phyloP scores from a whole-genome alignment of 2,329 filamentous ascomycete species.

The Talaromyces sp. region DNA sequence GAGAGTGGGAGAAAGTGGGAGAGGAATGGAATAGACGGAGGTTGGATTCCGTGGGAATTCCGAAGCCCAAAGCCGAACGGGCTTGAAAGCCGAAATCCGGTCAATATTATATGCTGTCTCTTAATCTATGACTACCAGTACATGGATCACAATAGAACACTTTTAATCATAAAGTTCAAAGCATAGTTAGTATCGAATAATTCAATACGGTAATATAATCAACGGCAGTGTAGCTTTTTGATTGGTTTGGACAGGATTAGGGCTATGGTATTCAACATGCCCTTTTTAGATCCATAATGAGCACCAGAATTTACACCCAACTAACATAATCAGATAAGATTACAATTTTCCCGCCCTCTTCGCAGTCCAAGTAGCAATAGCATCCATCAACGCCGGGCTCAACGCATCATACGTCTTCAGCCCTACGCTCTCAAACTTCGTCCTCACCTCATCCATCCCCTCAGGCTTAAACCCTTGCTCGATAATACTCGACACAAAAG shows the following conservation, averaged over 20 bases:
- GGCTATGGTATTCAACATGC: background rate
- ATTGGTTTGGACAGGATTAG: background rate
- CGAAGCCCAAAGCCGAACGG: background rate
- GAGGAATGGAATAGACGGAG: background rate
- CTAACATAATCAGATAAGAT: background rate
- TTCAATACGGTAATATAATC: too few relatives aligned
- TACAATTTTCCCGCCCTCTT: constrained; percentile 46
- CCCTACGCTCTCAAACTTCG: constrained; percentile 54
- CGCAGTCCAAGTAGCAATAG: constrained; percentile 56
- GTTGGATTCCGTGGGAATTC: background rate
- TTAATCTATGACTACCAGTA: too few relatives aligned
- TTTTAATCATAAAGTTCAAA: too few relatives aligned
- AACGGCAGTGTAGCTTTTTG: too few relatives aligned
- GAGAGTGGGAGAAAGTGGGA: background rate
- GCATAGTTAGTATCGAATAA: too few relatives aligned
- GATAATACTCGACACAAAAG: constrained; percentile 66
- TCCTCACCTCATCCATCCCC: constrained; percentile 56
- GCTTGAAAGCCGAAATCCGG: background rate
- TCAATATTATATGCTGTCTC: too few relatives aligned
- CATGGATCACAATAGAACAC: too few relatives aligned
- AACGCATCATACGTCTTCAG: constrained; percentile 64
- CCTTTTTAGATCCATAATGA: too few relatives aligned
- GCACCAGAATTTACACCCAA: background rate
- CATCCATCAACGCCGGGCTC: constrained; percentile 63
- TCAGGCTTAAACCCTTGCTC: constrained; percentile 63